These are phyloP conservation scores for Epichloe coenophiala DNA, from an alignment of 2,329 filamentous ascomycete genomes.

Conservation along the genomic window DNA sequence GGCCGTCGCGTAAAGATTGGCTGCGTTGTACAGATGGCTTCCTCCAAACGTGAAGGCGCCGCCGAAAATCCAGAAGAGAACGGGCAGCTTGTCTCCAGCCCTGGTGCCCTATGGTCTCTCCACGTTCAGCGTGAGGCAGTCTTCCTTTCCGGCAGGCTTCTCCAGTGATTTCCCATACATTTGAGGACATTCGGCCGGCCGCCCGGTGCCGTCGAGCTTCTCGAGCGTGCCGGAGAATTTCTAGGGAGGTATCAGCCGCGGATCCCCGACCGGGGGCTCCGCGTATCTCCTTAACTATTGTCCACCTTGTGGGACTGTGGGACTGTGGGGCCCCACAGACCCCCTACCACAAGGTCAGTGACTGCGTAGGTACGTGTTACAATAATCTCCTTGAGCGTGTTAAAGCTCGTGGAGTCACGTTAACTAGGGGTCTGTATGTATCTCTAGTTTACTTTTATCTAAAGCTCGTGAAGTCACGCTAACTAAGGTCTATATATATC, in stretches of 20 bases:
- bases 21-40: neutral
- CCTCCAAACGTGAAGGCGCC: slow-evolving; percentile 1
- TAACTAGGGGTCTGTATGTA: too few species aligned
- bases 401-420: too few species aligned
- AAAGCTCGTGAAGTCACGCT: too few species aligned
- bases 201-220: neutral
- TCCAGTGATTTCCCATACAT: neutral
- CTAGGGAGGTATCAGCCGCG: neutral
- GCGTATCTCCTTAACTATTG: neutral
- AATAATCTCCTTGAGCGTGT: too few species aligned
- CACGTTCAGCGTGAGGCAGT: slow-evolving; percentile 50
- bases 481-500: too few species aligned
- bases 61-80: slow-evolving; percentile 25
- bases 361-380: too few species aligned
- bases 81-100: slow-evolving; percentile 43
- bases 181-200: neutral
- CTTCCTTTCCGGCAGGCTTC: slow-evolving; percentile 34
- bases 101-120: slow-evolving; percentile 43
- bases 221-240: neutral
- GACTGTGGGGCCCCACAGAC: too few species aligned
- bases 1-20: slow-evolving; percentile 23
- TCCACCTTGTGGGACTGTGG: too few species aligned
- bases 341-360: too few species aligned
- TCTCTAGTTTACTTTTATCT: too few species aligned
- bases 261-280: neutral